Evolutionary conservation across 2,329 filamentous ascomycete species (phyloP).

Genomic region (Lachnellula occidentalis): DNA sequence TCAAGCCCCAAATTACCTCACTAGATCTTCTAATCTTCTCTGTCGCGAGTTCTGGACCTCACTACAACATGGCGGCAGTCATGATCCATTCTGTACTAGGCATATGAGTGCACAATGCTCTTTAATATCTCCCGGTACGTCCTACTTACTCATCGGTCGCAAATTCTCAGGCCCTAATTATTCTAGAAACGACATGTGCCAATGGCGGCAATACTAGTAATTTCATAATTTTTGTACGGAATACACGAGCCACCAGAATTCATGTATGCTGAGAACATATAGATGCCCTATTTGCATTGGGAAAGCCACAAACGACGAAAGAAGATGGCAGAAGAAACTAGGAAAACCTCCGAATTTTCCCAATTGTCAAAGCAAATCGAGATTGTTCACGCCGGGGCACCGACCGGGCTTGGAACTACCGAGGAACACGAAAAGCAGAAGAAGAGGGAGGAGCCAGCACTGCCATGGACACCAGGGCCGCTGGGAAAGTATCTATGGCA

Average conservation of each 20-base stretch:
- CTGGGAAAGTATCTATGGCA: conserved; percentile 1
- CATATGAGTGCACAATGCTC: conserved; percentile 9
- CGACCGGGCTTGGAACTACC: background rate
- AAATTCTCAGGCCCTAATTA: background rate
- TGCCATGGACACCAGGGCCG: background rate
- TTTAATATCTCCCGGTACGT: background rate
- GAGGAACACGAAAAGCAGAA: background rate
- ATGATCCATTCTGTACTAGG: conserved; percentile 4
- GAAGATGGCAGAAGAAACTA: conserved; percentile 4
- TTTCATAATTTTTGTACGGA: conserved; percentile 7
- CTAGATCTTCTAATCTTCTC: conserved; percentile 1
- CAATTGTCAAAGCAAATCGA: background rate
- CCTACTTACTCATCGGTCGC: background rate
- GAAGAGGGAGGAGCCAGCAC: background rate
- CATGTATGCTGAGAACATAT: background rate
- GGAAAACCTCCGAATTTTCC: background rate
- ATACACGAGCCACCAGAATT: background rate
- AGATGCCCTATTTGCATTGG: conserved; percentile 12
- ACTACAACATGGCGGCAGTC: conserved; percentile 2
- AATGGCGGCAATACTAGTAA: background rate
- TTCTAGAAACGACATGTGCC: background rate
- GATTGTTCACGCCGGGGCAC: background rate
- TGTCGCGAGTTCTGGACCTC: conserved; percentile 7
- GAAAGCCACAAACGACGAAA: conserved; percentile 4
- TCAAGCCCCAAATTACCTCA: background rate